These are phyloP conservation scores for Geotrichum siamense DNA, from an alignment of 1,139 yeast species.

Conservation along the genomic window DNA sequence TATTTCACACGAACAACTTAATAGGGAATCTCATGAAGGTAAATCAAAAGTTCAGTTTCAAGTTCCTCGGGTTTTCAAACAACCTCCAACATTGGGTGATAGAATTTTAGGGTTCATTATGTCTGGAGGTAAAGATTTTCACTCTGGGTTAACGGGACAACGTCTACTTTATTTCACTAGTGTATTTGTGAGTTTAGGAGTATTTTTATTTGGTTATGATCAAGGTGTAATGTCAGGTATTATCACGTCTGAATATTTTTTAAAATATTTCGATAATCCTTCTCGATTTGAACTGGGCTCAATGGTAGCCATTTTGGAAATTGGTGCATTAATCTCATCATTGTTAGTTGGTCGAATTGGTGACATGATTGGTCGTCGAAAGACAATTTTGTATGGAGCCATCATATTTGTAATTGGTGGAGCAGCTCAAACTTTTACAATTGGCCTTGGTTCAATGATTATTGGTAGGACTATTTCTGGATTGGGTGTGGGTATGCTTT, in stretches of 20 bases:
- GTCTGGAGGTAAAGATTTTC: constrained; percentile 23
- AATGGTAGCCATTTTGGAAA: constrained; percentile 61
- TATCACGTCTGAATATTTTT: constrained; percentile 50
- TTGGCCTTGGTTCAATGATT: constrained; percentile 55
- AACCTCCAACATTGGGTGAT: constrained; percentile 25
- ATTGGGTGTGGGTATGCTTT: constrained; percentile 69
- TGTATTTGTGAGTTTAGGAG: constrained; percentile 51
- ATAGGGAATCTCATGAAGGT: constrained; percentile 1
- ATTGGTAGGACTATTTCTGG: constrained; percentile 73
- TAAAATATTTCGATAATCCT: constrained; percentile 38
- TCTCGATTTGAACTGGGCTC: constrained; percentile 46
- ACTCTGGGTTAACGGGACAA: constrained; percentile 37
- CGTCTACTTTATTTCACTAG: constrained; percentile 52
- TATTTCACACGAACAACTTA: neutral
- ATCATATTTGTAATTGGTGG: constrained; percentile 55
- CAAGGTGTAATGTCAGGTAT: constrained; percentile 73
- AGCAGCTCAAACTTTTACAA: constrained; percentile 50
- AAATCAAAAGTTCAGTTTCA: constrained; percentile 5
- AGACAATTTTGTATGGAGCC: constrained; percentile 51
- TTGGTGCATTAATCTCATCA: constrained; percentile 71
- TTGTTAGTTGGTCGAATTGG: constrained; percentile 50
- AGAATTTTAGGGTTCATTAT: constrained; percentile 25
- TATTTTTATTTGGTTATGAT: constrained; percentile 64
- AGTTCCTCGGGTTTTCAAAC: constrained; percentile 22
- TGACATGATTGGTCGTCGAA: constrained; percentile 58